Evolutionary conservation across 2,329 filamentous ascomycete species (phyloP).

Genomic region (Sporothrix schenckii): DNA sequence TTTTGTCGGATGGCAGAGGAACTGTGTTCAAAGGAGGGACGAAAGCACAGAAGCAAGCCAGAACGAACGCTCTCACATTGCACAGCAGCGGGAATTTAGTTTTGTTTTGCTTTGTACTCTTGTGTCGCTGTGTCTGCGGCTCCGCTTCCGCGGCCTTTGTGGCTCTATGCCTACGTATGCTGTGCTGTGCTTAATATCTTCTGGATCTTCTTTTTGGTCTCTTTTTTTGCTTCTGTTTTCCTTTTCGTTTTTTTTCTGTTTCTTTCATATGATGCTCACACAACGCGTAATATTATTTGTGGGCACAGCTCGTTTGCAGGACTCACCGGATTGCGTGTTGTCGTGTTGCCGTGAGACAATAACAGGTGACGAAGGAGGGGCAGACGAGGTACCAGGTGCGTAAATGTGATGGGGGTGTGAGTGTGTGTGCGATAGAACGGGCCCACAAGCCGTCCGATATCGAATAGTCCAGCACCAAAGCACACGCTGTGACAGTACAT

Average conservation of each 20-base stretch:
- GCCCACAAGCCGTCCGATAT: not conserved
- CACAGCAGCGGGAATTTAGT: constrained; percentile 26
- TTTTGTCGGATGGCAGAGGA: constrained; percentile 11
- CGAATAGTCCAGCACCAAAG: not conserved
- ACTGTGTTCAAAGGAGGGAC: not conserved
- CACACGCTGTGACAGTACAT: not conserved
- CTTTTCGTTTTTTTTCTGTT: too few species aligned
- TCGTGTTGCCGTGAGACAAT: not conserved
- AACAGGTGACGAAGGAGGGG: not conserved
- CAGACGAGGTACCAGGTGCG: not conserved
- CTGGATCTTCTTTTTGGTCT: not conserved
- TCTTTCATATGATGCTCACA: too few species aligned
- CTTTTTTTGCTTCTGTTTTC: too few species aligned
- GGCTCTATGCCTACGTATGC: not conserved
- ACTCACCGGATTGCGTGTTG: not conserved
- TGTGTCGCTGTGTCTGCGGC: not conserved
- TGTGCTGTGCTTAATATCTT: not conserved
- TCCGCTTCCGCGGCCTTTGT: not conserved
- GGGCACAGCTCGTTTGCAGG: not conserved
- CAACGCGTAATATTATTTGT: too few species aligned
- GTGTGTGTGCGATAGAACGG: not conserved
- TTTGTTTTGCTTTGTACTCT: not conserved
- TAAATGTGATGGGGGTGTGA: not conserved
- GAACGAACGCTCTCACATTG: not conserved
- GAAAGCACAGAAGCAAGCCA: not conserved